Base-by-base conservation (phyloP, 352 stramenopile genomes). In the Pythium biforme region DNA sequence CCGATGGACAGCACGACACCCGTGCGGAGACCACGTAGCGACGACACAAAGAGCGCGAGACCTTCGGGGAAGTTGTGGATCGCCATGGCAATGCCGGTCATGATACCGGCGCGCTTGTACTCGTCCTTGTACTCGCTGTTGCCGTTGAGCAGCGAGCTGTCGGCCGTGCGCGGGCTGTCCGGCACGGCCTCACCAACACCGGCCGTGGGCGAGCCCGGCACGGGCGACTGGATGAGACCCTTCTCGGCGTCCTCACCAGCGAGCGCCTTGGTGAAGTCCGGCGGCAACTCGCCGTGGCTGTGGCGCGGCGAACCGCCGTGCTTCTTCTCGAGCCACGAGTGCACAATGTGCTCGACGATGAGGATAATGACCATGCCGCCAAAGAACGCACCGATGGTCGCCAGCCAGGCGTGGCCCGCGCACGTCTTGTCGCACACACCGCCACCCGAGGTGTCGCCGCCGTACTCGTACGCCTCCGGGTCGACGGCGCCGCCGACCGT, bases 21-120 rank as follows among this genome's bases (percentile, higher is more conserved):
- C 0, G 98, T 83, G 12, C 62, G 79, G 19, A 91, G 89, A 70
- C 98, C 89, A 20, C 92, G 76, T 8, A 98, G 66, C 8, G 92
- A 82, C 2, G 82, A 89, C 26, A 96, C 91, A 65, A 97, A 98
- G 0, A 95, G 98, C 7, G 95, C 96, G 33, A 99, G 88, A 20
- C 95, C 96, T 68, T 99, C 96, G 6, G 96, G 97, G 52, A 99
- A 91, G 71, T 99, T 99, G 83, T 99, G 97, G 53, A 96, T 73
- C 27, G 73, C 92, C 55, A 99, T 97, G 0, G 96, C 92, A 7
- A 99, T 58, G 3, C 94, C 97, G 3, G 90, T 98, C 40, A 96
- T 85, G 8, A 98, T 53, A 23, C 95, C 92, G 81, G 97, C 96
- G 27, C 74, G 72, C 34, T 73, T 66, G 37, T 77, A 74, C 69